Evolutionary conservation across 208 protist species (phyloP), one percentile per base, ranked within the genome.

Genomic region (Leishmania martiniquensis): DNA sequence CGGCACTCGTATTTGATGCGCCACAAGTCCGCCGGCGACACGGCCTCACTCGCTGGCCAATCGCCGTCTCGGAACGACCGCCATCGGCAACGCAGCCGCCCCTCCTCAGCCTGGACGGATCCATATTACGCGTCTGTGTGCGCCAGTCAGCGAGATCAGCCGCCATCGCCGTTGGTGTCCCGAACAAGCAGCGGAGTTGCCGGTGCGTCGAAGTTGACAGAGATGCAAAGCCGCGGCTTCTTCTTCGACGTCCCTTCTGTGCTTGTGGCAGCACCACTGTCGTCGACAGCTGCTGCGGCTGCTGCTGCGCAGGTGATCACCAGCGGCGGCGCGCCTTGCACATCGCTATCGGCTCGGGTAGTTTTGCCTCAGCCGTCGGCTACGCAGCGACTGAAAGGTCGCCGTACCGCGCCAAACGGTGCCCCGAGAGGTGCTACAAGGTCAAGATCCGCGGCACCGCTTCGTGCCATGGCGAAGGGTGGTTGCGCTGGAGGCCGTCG

Each of bases 161-260:
- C 22, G 45, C 22, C 51, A 20, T 47, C 55, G 47, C 22, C 45
- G 55, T 9, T 34, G 67, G 15, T 9, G 44, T 49, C 37, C 45
- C 49, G 12, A 66, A 80, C 37, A 2, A 42, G 47, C 57, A 22
- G 57, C 42, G n/a, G 59, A 34, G 32, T 22, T 51, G 17, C 37
- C 63, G 25, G 22, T 25, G 15, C 42, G 1, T 29, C 42, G 20
- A 65, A 55, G 20, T 59, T 63, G 47, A 42, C 73, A 10, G 57
- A 49, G 15, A 52, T 49, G 47, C 80, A 63, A 66, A 47, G 22
- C 22, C 80, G 80, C 39, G 39, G 69, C 45, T 83, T 79, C 29
- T 72, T 37, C 75, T 83, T 83, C 29, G 44, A 79, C n/a, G 80
- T 76, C 1, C 80, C 80, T 42, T 32, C 47, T 37, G 74, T 80